Conservation (phyloP, 805 yeast genomes). For the Ogataea nakhonphanomensis region DNA sequence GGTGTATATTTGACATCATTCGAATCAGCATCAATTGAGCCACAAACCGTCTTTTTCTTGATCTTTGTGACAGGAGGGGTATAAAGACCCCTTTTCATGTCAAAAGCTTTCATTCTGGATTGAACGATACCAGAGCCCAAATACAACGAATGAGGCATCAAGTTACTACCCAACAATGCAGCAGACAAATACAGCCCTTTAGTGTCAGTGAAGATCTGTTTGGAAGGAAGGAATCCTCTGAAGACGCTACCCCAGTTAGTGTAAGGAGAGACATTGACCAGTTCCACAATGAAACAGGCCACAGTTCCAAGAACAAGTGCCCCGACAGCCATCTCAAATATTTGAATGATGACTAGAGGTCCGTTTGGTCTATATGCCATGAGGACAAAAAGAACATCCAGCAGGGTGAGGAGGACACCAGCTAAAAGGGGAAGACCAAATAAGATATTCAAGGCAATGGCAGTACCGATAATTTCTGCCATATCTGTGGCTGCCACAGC, state of each 20-base stretch:
- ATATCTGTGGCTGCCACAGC: conserved; percentile 95
- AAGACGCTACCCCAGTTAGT: conserved; percentile 58
- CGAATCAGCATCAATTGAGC: conserved; percentile 25
- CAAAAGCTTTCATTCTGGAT: conserved; percentile 77
- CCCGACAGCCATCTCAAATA: conserved; percentile 81
- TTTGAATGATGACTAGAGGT: conserved; percentile 69
- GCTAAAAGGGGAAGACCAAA: conserved; percentile 73
- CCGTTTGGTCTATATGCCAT: conserved; percentile 87
- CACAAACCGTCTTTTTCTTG: conserved; percentile 28
- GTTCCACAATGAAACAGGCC: conserved; percentile 76
- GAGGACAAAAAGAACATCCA: conserved; percentile 81
- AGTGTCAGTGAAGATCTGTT: conserved; percentile 43
- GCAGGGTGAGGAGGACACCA: conserved; percentile 81
- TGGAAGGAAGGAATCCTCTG: conserved; percentile 61
- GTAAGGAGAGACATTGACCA: conserved; percentile 60
- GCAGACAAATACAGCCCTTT: conserved; percentile 76
- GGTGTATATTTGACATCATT: conserved; percentile 50
- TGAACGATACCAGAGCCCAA: conserved; percentile 88
- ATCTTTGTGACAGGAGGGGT: conserved; percentile 30
- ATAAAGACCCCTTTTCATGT: conserved; percentile 62
- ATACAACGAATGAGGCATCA: conserved; percentile 91
- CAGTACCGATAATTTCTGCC: conserved; percentile 98
- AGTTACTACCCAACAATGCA: conserved; percentile 90
- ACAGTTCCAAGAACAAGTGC: conserved; percentile 77
- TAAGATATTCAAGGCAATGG: conserved; percentile 83